phyloP scores from a whole-genome alignment of 129 eudicot genomes.

The Artemisia argyi region DNA sequence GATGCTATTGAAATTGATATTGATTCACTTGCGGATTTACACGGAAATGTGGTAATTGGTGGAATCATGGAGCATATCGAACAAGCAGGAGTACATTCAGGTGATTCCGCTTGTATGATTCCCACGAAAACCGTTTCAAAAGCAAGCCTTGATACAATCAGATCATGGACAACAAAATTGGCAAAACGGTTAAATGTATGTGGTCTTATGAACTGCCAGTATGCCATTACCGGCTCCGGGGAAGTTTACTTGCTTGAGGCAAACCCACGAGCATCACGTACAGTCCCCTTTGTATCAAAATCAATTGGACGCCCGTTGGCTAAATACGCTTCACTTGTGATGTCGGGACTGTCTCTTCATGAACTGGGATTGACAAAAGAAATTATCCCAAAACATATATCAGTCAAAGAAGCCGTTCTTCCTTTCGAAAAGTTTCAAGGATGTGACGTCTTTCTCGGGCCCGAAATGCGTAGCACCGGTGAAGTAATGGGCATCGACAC shows the following conservation, averaged over 20 bases:
- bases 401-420: slow-evolving; percentile 93
- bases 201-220: slow-evolving; percentile 96
- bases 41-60: slow-evolving; percentile 94
- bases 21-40: slow-evolving; percentile 79
- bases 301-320: slow-evolving; percentile 97
- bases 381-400: slow-evolving; percentile 72
- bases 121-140: slow-evolving; percentile 74
- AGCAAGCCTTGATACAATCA: slow-evolving; percentile 73
- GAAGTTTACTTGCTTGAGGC: slow-evolving; percentile 91
- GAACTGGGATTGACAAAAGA: slow-evolving; percentile 72
- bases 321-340: slow-evolving; percentile 85
- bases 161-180: slow-evolving; percentile 84
- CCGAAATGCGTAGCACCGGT: slow-evolving; percentile 98
- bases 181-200: slow-evolving; percentile 82
- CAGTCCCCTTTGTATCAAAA: slow-evolving; percentile 95
- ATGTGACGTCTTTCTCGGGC: slow-evolving; percentile 86
- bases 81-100: slow-evolving; percentile 97
- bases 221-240: slow-evolving; percentile 75
- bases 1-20: slow-evolving; percentile 94
- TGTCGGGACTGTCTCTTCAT: slow-evolving; percentile 87
- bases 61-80: slow-evolving; percentile 99
- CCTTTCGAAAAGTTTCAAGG: slow-evolving; percentile 97
- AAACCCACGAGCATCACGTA: slow-evolving; percentile 94
- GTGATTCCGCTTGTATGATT: slow-evolving; percentile 94
- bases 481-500: slow-evolving; percentile 86